These are phyloP conservation scores for Alternaria burnsii DNA, from an alignment of 2,329 filamentous ascomycete genomes.

Conservation along the genomic window DNA sequence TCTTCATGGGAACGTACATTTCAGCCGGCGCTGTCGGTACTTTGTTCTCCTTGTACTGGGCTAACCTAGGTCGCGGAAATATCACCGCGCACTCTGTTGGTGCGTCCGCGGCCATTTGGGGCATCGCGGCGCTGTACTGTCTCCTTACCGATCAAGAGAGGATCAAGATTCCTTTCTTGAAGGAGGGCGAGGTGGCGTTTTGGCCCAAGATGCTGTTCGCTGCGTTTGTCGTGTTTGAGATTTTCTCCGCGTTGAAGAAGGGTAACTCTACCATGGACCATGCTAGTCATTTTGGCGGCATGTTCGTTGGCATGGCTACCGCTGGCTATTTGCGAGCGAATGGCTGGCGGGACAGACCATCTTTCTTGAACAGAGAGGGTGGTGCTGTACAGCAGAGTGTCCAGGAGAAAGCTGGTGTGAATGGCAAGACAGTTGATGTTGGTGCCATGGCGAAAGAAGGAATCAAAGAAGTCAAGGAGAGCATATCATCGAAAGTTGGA, in stretches of 20 bases:
- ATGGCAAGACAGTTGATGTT: slow-evolving; percentile 34
- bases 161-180: slow-evolving; percentile 43
- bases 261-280: slow-evolving; percentile 39
- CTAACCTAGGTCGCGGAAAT: slow-evolving; percentile 40
- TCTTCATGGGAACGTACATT: slow-evolving; percentile 49
- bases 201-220: slow-evolving; percentile 43
- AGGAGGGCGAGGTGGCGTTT: slow-evolving; percentile 37
- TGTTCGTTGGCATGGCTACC: slow-evolving; percentile 33
- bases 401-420: slow-evolving; percentile 21
- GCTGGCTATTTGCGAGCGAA: slow-evolving; percentile 40
- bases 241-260: slow-evolving; percentile 24
- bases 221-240: slow-evolving; percentile 38
- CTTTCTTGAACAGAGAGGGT: slow-evolving; percentile 1
- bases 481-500: not conserved
- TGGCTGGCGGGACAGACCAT: slow-evolving; percentile 32
- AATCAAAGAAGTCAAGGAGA: slow-evolving; percentile 21
- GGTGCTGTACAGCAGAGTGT: slow-evolving; percentile 2
- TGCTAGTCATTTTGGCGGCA: slow-evolving; percentile 50
- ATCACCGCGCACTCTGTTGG: slow-evolving; percentile 44
- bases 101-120: slow-evolving; percentile 47
- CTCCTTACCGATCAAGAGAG: slow-evolving; percentile 43
- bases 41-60: slow-evolving; percentile 42
- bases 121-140: slow-evolving; percentile 40
- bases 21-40: slow-evolving; percentile 46
- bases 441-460: slow-evolving; percentile 35